Percentiles rank a stretch among this genome's conserved stretches.
Conservation (phyloP, 192 early-diverging fungal genomes). For the Gaertneriomyces semiglobifer region DNA sequence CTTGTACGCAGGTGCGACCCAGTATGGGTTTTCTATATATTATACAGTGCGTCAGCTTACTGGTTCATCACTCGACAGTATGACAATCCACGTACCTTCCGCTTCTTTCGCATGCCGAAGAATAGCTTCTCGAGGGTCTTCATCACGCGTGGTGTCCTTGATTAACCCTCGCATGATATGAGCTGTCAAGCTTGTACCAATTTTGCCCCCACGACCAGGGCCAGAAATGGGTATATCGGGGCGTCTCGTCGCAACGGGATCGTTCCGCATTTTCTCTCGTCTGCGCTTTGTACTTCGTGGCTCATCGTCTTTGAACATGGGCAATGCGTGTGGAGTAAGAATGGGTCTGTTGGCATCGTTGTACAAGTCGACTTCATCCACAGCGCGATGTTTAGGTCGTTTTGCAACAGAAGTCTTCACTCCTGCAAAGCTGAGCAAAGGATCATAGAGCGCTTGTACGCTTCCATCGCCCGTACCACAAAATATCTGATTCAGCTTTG, state of each 20-base stretch:
- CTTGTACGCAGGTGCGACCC: constrained; percentile 80
- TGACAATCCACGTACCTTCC: constrained; percentile 35
- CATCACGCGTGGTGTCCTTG: constrained; percentile 60
- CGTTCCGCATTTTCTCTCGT: constrained; percentile 65
- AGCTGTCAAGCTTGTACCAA: constrained; percentile 80
- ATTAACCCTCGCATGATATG: constrained; percentile 70
- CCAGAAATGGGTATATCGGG: constrained; percentile 69
- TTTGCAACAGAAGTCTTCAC: constrained; percentile 67
- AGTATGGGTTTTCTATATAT: constrained; percentile 66
- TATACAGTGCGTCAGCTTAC: not conserved
- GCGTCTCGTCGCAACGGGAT: constrained; percentile 60
- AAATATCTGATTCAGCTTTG: constrained; percentile 82
- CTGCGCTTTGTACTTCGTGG: constrained; percentile 62
- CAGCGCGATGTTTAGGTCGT: constrained; percentile 58
- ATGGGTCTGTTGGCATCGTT: constrained; percentile 56
- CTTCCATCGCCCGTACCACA: constrained; percentile 73
- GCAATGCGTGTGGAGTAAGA: constrained; percentile 83
- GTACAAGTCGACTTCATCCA: constrained; percentile 36
- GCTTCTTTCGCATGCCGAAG: constrained; percentile 80
- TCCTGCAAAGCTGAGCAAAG: constrained; percentile 62
- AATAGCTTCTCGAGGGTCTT: constrained; percentile 91
- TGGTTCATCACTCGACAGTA: not conserved
- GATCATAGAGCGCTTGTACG: constrained; percentile 74
- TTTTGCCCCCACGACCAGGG: constrained; percentile 79
- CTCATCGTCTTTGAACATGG: constrained; percentile 78